A percentile compares a stretch with the other conserved stretches of the same genome.
Evolutionary conservation across 139 green algal genomes (phyloP).

Genomic region (Chlamydomonas sphaeroides): DNA sequence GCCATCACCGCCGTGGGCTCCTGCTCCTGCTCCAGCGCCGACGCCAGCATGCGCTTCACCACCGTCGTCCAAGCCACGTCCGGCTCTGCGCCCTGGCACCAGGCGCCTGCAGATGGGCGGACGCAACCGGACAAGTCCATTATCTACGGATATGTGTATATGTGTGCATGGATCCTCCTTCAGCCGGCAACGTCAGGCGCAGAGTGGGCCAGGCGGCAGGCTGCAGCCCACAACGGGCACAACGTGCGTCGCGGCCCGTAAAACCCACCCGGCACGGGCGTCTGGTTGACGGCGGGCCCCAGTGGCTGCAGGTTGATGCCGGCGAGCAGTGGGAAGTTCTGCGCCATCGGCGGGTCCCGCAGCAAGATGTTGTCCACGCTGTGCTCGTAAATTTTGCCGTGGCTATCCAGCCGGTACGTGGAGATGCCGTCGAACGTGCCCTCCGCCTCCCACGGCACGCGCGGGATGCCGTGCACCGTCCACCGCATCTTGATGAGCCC

Average conservation of each 20-base stretch:
- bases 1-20: conserved; percentile 13
- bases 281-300: conserved; percentile 24
- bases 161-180: no score
- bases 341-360: conserved; percentile 47
- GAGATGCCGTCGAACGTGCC: conserved; percentile 93
- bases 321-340: conserved; percentile 53
- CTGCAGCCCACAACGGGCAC: no score
- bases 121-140: no score
- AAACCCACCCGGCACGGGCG: conserved; percentile 46
- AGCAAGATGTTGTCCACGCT: conserved; percentile 85
- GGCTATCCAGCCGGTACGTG: conserved; percentile 90
- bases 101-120: conserved; percentile 48
- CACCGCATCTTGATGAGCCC: conserved; percentile 86
- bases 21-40: conserved; percentile 7
- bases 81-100: conserved; percentile 26
- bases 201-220: no score
- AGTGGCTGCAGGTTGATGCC: conserved; percentile 62
- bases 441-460: conserved; percentile 89
- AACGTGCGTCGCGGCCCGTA: no score
- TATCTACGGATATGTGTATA: no score
- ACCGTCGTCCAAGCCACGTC: not conserved
- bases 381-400: conserved; percentile 90
- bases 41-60: conserved; percentile 14
- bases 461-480: conserved; percentile 86
- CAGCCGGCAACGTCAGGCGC: no score